Conservation (phyloP, 768 basidiomycete genomes). For the Sarcodon aspratus region DNA sequence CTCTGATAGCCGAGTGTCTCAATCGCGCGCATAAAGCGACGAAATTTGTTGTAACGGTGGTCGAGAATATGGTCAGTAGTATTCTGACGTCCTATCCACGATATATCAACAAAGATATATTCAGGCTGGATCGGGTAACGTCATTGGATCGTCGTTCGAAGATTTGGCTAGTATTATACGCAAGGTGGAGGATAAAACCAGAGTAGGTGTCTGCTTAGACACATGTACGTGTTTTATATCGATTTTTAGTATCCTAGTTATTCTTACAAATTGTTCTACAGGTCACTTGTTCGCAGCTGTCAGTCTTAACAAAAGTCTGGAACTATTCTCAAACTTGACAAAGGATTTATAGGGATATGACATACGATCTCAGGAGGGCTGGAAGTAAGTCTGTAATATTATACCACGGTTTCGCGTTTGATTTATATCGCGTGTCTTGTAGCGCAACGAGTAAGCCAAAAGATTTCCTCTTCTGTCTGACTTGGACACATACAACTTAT, state of each 20-base stretch:
- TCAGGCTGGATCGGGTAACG: constrained; percentile 72
- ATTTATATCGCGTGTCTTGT: neutral
- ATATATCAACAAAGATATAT: neutral
- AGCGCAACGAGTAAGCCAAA: constrained; percentile 17
- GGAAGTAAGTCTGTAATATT: constrained; percentile 40
- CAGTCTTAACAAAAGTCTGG: constrained; percentile 9
- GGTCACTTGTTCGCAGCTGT: constrained; percentile 76
- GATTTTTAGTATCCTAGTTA: neutral
- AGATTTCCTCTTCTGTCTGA: neutral
- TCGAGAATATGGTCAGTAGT: constrained; percentile 70
- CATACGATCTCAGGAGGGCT: constrained; percentile 58
- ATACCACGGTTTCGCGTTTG: neutral
- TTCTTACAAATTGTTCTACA: constrained; percentile 15
- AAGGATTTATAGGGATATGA: constrained; percentile 54
- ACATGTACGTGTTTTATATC: constrained; percentile 41
- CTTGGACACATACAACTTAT: neutral
- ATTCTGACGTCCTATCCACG: constrained; percentile 1
- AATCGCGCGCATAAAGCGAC: constrained; percentile 66
- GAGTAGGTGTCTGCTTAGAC: constrained; percentile 79
- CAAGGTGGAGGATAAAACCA: constrained; percentile 55
- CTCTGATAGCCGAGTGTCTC: constrained; percentile 57
- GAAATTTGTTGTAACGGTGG: constrained; percentile 42
- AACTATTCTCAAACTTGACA: neutral
- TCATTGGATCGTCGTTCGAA: constrained; percentile 61
- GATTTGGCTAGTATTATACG: constrained; percentile 62